Evolutionary conservation across 225 moss, liverwort and hornwort genomes (phyloP).

Genomic region (Polytrichum formosum): DNA sequence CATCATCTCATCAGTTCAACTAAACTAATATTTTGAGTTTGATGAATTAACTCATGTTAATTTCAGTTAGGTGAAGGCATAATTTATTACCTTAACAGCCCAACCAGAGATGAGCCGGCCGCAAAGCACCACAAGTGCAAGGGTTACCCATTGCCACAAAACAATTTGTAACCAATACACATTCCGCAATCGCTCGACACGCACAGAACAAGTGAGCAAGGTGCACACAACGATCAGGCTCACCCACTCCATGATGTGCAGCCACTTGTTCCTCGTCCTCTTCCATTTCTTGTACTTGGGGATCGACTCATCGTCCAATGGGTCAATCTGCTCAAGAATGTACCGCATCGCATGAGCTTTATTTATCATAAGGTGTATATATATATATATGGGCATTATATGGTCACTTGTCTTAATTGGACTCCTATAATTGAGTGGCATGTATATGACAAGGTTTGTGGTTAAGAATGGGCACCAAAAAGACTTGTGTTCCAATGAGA

Average conservation of each 20-base stretch:
- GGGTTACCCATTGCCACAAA: conserved; percentile 96
- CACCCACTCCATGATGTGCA: conserved; percentile 60
- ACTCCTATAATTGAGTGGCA: too few relatives aligned
- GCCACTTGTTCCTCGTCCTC: conserved; percentile 60
- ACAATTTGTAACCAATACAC: conserved; percentile 72
- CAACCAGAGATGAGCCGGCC: conserved; percentile 95
- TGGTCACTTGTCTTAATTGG: too few relatives aligned
- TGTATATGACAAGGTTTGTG: too few relatives aligned
- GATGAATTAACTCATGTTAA: too few relatives aligned
- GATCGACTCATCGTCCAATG: conserved; percentile 91
- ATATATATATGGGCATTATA: too few relatives aligned
- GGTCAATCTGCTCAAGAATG: conserved; percentile 54
- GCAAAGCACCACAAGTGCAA: conserved; percentile 81
- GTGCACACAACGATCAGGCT: conserved; percentile 57
- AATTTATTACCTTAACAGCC: conserved; percentile 69
- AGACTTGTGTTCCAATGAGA: too few relatives aligned
- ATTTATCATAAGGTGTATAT: too few relatives aligned
- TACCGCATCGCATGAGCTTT: conserved; percentile 1
- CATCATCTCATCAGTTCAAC: too few relatives aligned
- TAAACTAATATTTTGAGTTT: too few relatives aligned
- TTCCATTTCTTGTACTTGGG: conserved; percentile 84
- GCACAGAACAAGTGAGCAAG: conserved; percentile 72
- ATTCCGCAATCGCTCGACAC: conserved; percentile 46
- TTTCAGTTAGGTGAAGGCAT: too few relatives aligned
- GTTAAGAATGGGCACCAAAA: too few relatives aligned